Base-by-base conservation (phyloP, 83 land plant species). In the Picea engelmannii region DNA sequence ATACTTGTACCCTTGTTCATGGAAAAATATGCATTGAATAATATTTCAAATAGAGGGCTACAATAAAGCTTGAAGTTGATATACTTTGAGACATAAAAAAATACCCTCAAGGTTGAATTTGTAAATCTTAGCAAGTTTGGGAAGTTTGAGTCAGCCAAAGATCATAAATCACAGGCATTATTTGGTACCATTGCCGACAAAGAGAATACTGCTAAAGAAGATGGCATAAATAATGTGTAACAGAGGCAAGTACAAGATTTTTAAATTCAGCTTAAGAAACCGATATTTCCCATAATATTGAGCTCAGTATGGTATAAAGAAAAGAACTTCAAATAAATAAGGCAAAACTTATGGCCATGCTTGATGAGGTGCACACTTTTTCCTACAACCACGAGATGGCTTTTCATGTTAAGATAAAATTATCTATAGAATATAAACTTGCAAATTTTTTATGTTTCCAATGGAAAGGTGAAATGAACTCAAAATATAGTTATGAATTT, bases 321-420 rank as follows among this genome's bases (percentile, higher is more conserved):
- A 93, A 92, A 69, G 96, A 92, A 62, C 84, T 94, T 83, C 92
- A 92, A 80, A 86, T 40, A 40, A 40, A 40, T 2, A 27, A 27
- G 31, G 31, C 31, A 27, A 27, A 27, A 27, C 31, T 27, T 27
- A 27, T 27, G 31, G 31, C 31, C 31, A 27, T 27, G 0, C 31
- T 27, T 27, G 31, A 27, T 27, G 31, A 27, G 31, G 31, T 94
- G 84, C 62, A 23, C 35, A 52, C 62, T 52, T 76, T 40, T 40
- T 40, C 44, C 44, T 40, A 40, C 6, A 40, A 40, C 44, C 44
- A 40, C 6, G 47, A 44, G 6, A 44, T 44, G 47, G 47, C 0
- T 44, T 44, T 44, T 44, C 47, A 44, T 44, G 47, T 6, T 44
- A 44, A 44, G 0, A 44, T 44, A 44, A 3, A 44, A 44, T 5